Conservation (phyloP, 495 filamentous ascomycete genomes). For the Jackrogersella minutella region DNA sequence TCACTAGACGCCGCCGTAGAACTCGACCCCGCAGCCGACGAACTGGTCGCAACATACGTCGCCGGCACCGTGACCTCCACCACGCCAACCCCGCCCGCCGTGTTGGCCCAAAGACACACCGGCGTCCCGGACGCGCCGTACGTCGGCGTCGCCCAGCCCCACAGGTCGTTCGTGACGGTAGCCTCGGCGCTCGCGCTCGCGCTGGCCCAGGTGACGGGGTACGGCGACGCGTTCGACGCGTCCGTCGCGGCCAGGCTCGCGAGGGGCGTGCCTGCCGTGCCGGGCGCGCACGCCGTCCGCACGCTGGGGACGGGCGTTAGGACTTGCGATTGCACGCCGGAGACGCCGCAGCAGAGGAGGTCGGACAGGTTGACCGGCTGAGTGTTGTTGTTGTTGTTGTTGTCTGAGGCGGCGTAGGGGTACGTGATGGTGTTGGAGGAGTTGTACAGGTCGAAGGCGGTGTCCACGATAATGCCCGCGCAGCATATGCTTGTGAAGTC, state of each 20-base stretch:
- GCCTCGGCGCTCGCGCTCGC: neutral
- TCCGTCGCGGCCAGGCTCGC: slow-evolving; percentile 24
- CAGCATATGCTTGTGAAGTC: slow-evolving; percentile 33
- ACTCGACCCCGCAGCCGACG: neutral
- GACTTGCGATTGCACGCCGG: slow-evolving; percentile 13
- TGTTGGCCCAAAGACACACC: slow-evolving; percentile 24
- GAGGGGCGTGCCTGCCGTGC: slow-evolving; percentile 15
- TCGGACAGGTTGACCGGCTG: slow-evolving; percentile 3
- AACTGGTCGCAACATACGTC: slow-evolving; percentile 14
- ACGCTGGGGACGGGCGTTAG: neutral
- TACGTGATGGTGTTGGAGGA: neutral
- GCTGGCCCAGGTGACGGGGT: slow-evolving; percentile 10
- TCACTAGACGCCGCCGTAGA: neutral
- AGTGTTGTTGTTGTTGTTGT: neutral
- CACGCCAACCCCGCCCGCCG: slow-evolving; percentile 10
- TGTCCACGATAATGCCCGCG: slow-evolving; percentile 33
- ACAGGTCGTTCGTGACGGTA: slow-evolving; percentile 25
- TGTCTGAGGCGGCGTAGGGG: neutral
- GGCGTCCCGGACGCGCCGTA: slow-evolving; percentile 29
- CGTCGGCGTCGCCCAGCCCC: slow-evolving; percentile 14
- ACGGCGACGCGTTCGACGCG: neutral
- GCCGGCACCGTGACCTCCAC: slow-evolving; percentile 29
- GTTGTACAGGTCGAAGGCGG: slow-evolving; percentile 23
- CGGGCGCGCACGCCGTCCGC: slow-evolving; percentile 16
- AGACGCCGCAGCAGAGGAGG: slow-evolving; percentile 25